Percentiles rank a stretch among this genome's conserved stretches.
phyloP scores from a whole-genome alignment of 2,329 filamentous ascomycete genomes.

The Aspergillus sp. region DNA sequence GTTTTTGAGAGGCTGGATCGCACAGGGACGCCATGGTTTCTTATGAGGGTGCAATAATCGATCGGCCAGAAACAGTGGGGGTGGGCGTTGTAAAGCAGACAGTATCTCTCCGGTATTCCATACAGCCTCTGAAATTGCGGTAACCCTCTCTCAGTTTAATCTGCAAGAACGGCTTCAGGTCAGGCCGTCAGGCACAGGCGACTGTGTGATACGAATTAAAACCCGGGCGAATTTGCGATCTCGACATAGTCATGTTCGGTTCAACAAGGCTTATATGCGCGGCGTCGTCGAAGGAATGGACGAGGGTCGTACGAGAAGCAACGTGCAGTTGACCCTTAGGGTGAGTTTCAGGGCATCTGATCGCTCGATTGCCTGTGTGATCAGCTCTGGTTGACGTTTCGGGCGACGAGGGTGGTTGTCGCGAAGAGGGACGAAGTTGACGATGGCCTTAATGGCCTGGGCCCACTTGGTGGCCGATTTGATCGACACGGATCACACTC shows the following conservation, averaged over 20 bases:
- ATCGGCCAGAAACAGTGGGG: constrained; percentile 5
- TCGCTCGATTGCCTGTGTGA: not conserved
- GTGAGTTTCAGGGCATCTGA: not conserved
- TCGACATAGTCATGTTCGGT: constrained; percentile 25
- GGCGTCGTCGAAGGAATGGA: constrained; percentile 8
- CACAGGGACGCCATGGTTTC: constrained; percentile 24
- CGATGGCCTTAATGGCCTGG: constrained; percentile 2
- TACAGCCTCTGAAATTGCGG: constrained; percentile 7
- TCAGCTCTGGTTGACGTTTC: not conserved
- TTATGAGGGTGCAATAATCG: constrained; percentile 7
- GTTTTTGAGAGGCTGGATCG: constrained; percentile 16
- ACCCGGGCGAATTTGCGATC: constrained; percentile 15
- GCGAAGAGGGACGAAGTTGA: constrained; percentile 2
- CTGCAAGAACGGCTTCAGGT: not conserved
- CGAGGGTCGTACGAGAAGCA: constrained; percentile 11
- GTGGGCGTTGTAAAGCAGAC: not conserved
- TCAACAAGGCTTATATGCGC: constrained; percentile 14
- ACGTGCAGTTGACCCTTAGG: not conserved
- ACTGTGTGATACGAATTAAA: constrained; percentile 13
- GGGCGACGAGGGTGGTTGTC: not conserved
- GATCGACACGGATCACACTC: constrained; percentile 3
- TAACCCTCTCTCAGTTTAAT: not conserved
- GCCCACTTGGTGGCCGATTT: constrained; percentile 13
- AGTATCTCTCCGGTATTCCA: constrained; percentile 13
- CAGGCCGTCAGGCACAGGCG: constrained; percentile 12